phyloP scores from a whole-genome alignment of 331 rosid genomes.

The Malus hybrid region DNA sequence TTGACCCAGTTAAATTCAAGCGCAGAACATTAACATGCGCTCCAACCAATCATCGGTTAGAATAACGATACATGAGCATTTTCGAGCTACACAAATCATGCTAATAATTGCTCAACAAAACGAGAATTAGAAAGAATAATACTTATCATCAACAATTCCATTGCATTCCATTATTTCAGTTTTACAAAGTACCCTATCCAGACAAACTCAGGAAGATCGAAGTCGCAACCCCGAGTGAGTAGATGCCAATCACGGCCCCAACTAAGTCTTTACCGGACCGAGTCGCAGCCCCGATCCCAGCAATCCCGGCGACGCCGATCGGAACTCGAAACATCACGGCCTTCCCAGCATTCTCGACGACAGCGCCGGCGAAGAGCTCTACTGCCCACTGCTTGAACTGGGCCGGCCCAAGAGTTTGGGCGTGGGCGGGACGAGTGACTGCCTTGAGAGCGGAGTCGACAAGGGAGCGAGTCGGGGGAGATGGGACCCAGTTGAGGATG shows the following conservation, averaged over 20 bases:
- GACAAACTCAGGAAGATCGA: slow-evolving; percentile 47
- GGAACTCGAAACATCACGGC: slow-evolving; percentile 48
- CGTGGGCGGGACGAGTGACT: slow-evolving; percentile 5
- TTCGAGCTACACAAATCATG: too few species aligned
- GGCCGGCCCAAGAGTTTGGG: slow-evolving; percentile 14
- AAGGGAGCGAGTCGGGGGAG: slow-evolving; percentile 48
- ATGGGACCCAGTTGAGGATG: slow-evolving; percentile 48
- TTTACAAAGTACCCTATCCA: slow-evolving; percentile 7
- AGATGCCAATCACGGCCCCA: slow-evolving; percentile 56
- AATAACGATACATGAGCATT: too few species aligned
- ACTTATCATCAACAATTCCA: too few species aligned
- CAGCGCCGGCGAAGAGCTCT: slow-evolving; percentile 46
- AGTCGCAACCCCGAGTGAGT: slow-evolving; percentile 58
- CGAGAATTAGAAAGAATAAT: too few species aligned
- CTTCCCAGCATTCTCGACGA: slow-evolving; percentile 36
- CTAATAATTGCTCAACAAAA: too few species aligned
- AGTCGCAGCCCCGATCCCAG: slow-evolving; percentile 52
- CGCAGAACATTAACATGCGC: too few species aligned
- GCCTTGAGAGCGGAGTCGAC: slow-evolving; percentile 60
- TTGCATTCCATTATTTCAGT: too few species aligned
- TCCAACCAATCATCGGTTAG: too few species aligned
- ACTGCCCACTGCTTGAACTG: slow-evolving; percentile 64
- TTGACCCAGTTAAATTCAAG: neutral
- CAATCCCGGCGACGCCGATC: slow-evolving; percentile 67
- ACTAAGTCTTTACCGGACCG: slow-evolving; percentile 35